Evolutionary conservation across 2,329 filamentous ascomycete species (phyloP).

Genomic region (Aspergillus novoparasiticus): DNA sequence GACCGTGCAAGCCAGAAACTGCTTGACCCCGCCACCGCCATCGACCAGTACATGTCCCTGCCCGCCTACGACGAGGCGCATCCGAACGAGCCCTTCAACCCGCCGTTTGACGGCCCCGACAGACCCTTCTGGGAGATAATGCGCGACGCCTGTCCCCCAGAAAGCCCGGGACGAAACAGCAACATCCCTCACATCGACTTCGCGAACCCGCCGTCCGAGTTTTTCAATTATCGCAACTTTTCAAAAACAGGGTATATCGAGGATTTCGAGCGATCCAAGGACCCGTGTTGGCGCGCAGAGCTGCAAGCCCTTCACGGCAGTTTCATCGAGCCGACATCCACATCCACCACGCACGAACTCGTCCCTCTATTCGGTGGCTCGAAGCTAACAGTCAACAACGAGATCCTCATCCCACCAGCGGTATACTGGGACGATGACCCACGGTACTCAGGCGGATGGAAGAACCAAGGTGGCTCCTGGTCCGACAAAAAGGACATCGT

Average conservation of each 20-base stretch:
- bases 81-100: conserved; percentile 17
- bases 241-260: conserved; percentile 50
- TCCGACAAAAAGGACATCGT: conserved; percentile 43
- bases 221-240: conserved; percentile 35
- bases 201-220: conserved; percentile 21
- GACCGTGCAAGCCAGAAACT: conserved; percentile 27
- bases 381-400: conserved; percentile 55
- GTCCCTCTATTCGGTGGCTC: conserved; percentile 55
- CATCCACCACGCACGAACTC: conserved; percentile 46
- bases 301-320: conserved; percentile 51
- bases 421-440: conserved; percentile 53
- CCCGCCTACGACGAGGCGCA: neutral
- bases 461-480: conserved; percentile 44
- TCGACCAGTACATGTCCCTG: conserved; percentile 17
- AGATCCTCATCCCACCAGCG: conserved; percentile 54
- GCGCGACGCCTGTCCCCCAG: conserved; percentile 40
- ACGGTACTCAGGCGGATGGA: conserved; percentile 43
- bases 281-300: conserved; percentile 49
- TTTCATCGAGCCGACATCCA: conserved; percentile 53
- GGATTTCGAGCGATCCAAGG: conserved; percentile 51
- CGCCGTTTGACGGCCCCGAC: conserved; percentile 18
- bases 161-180: conserved; percentile 20
- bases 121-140: conserved; percentile 45
- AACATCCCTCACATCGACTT: conserved; percentile 39
- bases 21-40: neutral